phyloP scores from a whole-genome alignment of 371 early-diverging fungal species.

The Rhizopus sp. region DNA sequence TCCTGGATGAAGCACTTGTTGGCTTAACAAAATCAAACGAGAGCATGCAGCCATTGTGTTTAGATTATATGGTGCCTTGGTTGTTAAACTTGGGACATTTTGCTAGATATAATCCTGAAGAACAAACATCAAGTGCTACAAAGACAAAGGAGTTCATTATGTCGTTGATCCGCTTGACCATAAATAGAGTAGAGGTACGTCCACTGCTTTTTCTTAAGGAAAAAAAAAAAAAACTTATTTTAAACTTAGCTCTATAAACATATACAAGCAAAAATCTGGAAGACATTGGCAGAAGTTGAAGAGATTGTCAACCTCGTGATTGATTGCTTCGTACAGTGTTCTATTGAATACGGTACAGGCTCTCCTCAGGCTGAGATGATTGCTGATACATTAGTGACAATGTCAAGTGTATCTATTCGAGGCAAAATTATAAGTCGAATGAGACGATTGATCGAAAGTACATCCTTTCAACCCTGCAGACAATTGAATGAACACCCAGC shows the following conservation, averaged over 20 bases:
- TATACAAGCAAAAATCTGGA: slow-evolving; percentile 86
- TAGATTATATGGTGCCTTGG: slow-evolving; percentile 94
- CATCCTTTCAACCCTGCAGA: slow-evolving; percentile 70
- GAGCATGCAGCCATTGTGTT: slow-evolving; percentile 72
- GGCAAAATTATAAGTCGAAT: slow-evolving; percentile 82
- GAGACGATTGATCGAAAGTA: slow-evolving; percentile 74
- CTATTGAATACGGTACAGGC: slow-evolving; percentile 79
- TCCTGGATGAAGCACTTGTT: slow-evolving; percentile 83
- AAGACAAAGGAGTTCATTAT: slow-evolving; percentile 77
- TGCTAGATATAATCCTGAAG: slow-evolving; percentile 49
- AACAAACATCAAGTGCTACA: slow-evolving; percentile 50
- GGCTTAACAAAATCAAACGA: slow-evolving; percentile 78
- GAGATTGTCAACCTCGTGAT: slow-evolving; percentile 77
- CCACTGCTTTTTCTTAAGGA: not conserved
- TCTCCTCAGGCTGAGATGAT: slow-evolving; percentile 81
- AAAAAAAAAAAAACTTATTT: not conserved
- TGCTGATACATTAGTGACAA: slow-evolving; percentile 83
- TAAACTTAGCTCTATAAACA: slow-evolving; percentile 66
- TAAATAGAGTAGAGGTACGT: slow-evolving; percentile 71
- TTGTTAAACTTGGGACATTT: slow-evolving; percentile 73
- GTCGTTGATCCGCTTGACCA: slow-evolving; percentile 78
- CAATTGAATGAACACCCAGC: slow-evolving; percentile 76
- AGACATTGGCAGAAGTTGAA: slow-evolving; percentile 73
- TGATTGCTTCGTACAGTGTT: slow-evolving; percentile 77
- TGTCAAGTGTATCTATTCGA: slow-evolving; percentile 78